phyloP scores from a whole-genome alignment of 129 eudicot genomes.

The Artemisia annua region DNA sequence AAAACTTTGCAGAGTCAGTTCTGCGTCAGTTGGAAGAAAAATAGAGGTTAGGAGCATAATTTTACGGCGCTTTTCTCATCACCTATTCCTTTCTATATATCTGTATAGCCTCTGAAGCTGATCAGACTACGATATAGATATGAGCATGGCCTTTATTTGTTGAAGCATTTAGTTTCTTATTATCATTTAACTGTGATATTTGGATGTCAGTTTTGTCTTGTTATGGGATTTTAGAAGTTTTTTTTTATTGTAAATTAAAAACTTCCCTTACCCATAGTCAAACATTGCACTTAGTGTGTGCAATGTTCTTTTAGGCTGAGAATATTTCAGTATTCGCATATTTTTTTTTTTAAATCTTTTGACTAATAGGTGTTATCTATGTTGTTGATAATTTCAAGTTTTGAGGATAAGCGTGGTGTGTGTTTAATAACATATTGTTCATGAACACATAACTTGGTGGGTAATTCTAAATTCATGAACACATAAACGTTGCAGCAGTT shows the following conservation, averaged over 20 bases:
- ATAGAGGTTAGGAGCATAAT: constrained; percentile 36
- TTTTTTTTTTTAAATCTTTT: not conserved
- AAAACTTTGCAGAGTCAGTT: constrained; percentile 88
- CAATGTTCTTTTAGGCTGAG: too few species aligned
- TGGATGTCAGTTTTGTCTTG: not conserved
- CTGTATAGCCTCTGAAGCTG: not conserved
- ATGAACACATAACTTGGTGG: too few species aligned
- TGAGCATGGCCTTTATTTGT: not conserved
- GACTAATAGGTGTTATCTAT: not conserved
- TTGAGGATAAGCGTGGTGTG: not conserved
- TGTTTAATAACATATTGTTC: not conserved
- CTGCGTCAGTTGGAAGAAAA: constrained; percentile 77
- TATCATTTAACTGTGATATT: not conserved
- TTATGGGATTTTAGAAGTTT: not conserved
- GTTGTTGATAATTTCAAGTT: not conserved
- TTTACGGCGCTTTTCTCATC: not conserved
- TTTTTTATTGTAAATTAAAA: not conserved
- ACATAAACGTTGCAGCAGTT: not conserved
- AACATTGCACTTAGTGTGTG: too few species aligned
- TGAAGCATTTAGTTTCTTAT: not conserved
- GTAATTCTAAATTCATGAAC: not conserved
- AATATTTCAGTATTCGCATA: not conserved
- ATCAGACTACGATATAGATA: not conserved
- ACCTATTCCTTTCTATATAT: not conserved
- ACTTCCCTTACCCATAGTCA: not conserved